phyloP scores from a whole-genome alignment of 306 rosid genomes.

The Trichosanthes truncata region DNA sequence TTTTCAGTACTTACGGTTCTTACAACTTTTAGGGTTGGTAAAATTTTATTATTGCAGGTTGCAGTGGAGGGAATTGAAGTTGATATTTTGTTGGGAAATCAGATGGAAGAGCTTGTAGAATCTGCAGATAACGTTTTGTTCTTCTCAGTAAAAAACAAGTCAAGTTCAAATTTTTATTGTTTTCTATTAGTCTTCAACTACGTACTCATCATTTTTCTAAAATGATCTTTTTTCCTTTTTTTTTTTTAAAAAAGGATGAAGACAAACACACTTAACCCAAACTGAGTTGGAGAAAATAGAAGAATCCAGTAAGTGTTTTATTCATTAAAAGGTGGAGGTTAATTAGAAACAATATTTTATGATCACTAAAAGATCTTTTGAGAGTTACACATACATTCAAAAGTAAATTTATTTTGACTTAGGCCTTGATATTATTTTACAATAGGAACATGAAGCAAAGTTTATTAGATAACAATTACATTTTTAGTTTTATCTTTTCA shows the following conservation, averaged over 20 bases:
- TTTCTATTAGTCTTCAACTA: background rate
- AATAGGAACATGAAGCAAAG: too few species aligned
- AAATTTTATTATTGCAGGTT: background rate
- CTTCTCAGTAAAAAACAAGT: background rate
- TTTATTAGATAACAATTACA: too few species aligned
- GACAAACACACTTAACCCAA: too few species aligned
- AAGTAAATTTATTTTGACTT: background rate
- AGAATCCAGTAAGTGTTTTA: too few species aligned
- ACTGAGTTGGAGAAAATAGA: too few species aligned
- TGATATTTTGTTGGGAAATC: background rate
- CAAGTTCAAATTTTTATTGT: background rate
- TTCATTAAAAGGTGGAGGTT: background rate
- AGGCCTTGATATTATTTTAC: background rate
- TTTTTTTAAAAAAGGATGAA: background rate
- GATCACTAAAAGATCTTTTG: too few species aligned
- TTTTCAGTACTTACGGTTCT: background rate
- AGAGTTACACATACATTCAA: background rate
- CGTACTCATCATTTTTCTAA: background rate
- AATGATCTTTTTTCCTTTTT: background rate
- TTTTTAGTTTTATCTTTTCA: too few species aligned
- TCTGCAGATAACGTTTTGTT: slow-evolving; percentile 8
- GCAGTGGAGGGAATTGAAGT: background rate
- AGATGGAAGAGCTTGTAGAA: background rate
- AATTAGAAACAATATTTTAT: background rate
- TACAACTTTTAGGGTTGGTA: slow-evolving; percentile 2